A percentile compares a stretch with the other conserved stretches of the same genome.
Evolutionary conservation across 768 basidiomycete genomes (phyloP).

Genomic region (Amanita muscaria): DNA sequence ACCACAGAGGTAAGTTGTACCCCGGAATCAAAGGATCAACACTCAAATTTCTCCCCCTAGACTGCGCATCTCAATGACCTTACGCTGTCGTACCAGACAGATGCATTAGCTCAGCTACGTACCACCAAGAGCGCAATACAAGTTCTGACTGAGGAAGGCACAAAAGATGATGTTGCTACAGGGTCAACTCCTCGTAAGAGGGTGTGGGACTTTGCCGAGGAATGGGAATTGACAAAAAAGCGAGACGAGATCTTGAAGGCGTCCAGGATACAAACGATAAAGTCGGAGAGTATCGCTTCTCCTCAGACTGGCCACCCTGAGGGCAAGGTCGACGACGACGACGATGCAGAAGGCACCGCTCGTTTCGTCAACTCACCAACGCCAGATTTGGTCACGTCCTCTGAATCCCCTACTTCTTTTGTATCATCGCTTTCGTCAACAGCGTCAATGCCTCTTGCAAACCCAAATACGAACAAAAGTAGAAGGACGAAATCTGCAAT

Average conservation of each 20-base stretch:
- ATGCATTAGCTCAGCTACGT: conserved; percentile 34
- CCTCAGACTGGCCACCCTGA: conserved; percentile 13
- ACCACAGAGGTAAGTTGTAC: conserved; percentile 38
- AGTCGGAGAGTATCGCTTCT: neutral
- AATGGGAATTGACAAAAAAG: conserved; percentile 62
- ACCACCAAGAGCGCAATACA: conserved; percentile 42
- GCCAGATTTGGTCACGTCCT: conserved; percentile 9
- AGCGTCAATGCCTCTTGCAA: conserved; percentile 15
- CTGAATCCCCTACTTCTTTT: conserved; percentile 29
- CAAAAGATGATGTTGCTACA: conserved; percentile 54
- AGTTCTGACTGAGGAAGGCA: conserved; percentile 46
- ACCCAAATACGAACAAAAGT: neutral
- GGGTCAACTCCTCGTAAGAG: conserved; percentile 76
- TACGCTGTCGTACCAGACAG: conserved; percentile 35
- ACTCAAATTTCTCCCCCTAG: conserved; percentile 20
- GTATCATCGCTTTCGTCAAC: conserved; percentile 31
- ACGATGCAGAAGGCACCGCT: conserved; percentile 13
- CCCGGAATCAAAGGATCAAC: neutral
- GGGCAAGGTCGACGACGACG: conserved; percentile 15
- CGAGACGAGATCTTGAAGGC: conserved; percentile 51
- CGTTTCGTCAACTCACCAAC: conserved; percentile 5
- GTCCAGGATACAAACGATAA: conserved; percentile 26
- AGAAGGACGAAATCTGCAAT: neutral
- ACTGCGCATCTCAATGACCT: conserved; percentile 31
- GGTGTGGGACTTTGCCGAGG: conserved; percentile 55